These are phyloP conservation scores for Pythium utonaiense DNA, from an alignment of 352 stramenopile genomes.

Conservation along the genomic window DNA sequence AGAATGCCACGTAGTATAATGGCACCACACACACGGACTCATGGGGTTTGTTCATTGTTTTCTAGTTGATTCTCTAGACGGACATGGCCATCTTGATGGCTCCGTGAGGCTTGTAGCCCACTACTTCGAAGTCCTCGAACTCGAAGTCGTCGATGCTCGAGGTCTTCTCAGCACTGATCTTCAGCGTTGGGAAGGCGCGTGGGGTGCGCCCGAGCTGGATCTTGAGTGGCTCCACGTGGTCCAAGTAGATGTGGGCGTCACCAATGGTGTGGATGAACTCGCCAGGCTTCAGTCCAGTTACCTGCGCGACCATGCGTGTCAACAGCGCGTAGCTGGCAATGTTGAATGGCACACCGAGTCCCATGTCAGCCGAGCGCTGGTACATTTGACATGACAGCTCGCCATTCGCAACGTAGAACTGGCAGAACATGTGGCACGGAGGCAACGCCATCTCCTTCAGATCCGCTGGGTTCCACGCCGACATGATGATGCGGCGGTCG, in stretches of 20 bases:
- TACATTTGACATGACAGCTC: constrained; percentile 96
- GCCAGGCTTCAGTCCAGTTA: constrained; percentile 90
- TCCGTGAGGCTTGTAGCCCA: constrained; percentile 95
- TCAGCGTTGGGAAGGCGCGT: constrained; percentile 93
- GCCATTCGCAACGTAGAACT: constrained; percentile 87
- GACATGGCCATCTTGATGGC: constrained; percentile 99
- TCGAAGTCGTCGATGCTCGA: constrained; percentile 94
- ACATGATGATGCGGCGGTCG: constrained; percentile 97
- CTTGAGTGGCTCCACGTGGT: constrained; percentile 97
- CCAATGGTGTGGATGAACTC: constrained; percentile 99
- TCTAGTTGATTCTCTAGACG: constrained; percentile 58
- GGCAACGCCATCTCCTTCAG: constrained; percentile 97
- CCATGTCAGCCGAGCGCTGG: constrained; percentile 99
- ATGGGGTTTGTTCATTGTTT: background rate
- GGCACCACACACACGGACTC: background rate
- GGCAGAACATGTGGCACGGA: constrained; percentile 99
- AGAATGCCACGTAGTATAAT: background rate
- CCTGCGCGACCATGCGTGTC: constrained; percentile 95
- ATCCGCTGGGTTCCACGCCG: constrained; percentile 98
- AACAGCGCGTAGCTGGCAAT: constrained; percentile 99
- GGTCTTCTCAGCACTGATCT: constrained; percentile 83
- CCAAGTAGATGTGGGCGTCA: constrained; percentile 99
- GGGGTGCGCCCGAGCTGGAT: constrained; percentile 94
- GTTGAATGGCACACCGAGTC: constrained; percentile 99
- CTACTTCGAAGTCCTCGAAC: constrained; percentile 95